Base-by-base conservation (phyloP, 2,329 filamentous ascomycete genomes). In the Cladophialophora psammophila region DNA sequence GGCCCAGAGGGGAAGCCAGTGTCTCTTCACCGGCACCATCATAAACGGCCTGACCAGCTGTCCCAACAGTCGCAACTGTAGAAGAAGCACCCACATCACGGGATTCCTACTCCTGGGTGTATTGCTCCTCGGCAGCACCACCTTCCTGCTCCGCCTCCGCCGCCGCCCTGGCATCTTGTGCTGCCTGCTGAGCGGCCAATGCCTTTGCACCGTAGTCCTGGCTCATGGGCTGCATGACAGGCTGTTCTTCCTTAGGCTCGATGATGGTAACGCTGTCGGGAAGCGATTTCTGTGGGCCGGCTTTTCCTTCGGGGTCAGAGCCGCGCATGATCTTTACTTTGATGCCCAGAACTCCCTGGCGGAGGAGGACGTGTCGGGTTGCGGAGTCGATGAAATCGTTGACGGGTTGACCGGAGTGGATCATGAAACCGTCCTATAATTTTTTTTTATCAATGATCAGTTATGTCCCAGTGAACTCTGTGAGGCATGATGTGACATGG, bases 271-370 rank as follows among this genome's bases (percentile, higher is more conserved):
- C 95, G 82, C 93, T 93, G 84, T 99, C 95, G 76, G 95, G 95
- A 74, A 99, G 92, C 75, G 93, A 90, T 90, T 98, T 97, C 86
- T 94, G 92, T 78, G 94, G 94, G 76, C 95, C 93, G 79, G 93
- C 90, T 91, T 99, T 99, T 90, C 95, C 95, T 86, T 98, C 93
- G 82, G 95, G 95, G 87, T 99, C 95, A 77, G 93, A 95, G 81
- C 95, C 95, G 83, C 96, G 94, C 95, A 99, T 99, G 87, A 99
- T 99, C 94, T 99, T 99, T 85, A 99, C 95, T 90, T 99, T 99
- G 88, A 99, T 99, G 87, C 95, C 95, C 75, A 99, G 88, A 75
- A 99, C 95, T 92, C 95, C 95, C 88, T 99, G 95, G 86, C 96
- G 92, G 84, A 99, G 94, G 76, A 99, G 93, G 79, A 99, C 95